These are phyloP conservation scores for Salix caprea DNA, from an alignment of 345 rosid genomes.

Conservation along the genomic window DNA sequence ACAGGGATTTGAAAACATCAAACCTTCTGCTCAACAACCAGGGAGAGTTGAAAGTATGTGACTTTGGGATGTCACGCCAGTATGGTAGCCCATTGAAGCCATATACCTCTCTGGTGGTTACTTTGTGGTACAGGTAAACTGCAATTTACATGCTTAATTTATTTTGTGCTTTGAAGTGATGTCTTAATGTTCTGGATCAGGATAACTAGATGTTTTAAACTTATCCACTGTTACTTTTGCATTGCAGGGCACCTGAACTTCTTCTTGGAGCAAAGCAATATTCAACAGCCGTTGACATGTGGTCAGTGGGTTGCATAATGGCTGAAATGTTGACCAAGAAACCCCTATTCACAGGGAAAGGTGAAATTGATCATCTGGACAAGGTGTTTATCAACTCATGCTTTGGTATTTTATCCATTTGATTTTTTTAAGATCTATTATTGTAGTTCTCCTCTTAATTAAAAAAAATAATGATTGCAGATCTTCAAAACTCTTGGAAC, in stretches of 20 bases:
- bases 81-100: constrained; percentile 86
- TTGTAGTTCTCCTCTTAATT: neutral
- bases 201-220: neutral
- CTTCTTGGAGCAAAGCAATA: constrained; percentile 70
- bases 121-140: constrained; percentile 81
- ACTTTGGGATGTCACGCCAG: constrained; percentile 82
- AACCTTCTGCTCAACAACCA: constrained; percentile 75
- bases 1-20: constrained; percentile 84
- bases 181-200: neutral
- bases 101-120: constrained; percentile 69
- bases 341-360: constrained; percentile 68
- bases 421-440: neutral
- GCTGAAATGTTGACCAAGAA: constrained; percentile 72
- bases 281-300: constrained; percentile 89
- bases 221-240: constrained; percentile 5
- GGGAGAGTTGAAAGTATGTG: constrained; percentile 79
- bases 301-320: constrained; percentile 95
- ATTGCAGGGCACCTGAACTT: constrained; percentile 80
- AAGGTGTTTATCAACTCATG: constrained; percentile 40
- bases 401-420: neutral
- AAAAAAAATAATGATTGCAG: constrained; percentile 24
- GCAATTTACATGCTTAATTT: neutral
- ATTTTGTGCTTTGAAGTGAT: neutral
- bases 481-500: constrained; percentile 75
- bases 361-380: constrained; percentile 63